Evolutionary conservation across 768 basidiomycete species (phyloP).

Genomic region (Termitomyces heimii): DNA sequence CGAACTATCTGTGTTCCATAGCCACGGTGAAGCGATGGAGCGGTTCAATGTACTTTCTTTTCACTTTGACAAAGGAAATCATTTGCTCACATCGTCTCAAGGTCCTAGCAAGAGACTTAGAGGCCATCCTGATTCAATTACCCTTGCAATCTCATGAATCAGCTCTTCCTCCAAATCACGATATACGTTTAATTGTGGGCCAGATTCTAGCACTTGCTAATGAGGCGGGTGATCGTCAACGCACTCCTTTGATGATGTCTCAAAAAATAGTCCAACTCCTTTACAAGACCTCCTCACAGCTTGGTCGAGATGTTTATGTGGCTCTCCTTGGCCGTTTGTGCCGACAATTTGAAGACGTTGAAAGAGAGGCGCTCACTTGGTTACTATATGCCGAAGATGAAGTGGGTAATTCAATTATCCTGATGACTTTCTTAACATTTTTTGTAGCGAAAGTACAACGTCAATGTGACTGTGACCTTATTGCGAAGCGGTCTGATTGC

Average conservation of each 20-base stretch:
- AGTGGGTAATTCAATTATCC: conserved; percentile 36
- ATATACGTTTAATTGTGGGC: conserved; percentile 78
- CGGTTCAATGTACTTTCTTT: conserved; percentile 64
- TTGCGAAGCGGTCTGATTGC: conserved; percentile 80
- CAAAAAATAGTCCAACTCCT: conserved; percentile 95
- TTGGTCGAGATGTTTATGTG: conserved; percentile 92
- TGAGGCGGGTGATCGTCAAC: conserved; percentile 72
- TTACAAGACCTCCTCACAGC: conserved; percentile 81
- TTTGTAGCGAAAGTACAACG: conserved; percentile 87
- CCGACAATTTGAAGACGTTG: conserved; percentile 84
- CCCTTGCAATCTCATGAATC: conserved; percentile 60
- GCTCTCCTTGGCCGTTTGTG: conserved; percentile 86
- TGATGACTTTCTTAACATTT: conserved; percentile 6
- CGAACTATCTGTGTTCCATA: conserved; percentile 47
- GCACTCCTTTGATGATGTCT: conserved; percentile 87
- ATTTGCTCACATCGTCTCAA: conserved; percentile 10
- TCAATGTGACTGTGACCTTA: conserved; percentile 87
- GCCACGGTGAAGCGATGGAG: conserved; percentile 83
- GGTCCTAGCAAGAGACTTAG: conserved; percentile 60
- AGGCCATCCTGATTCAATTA: conserved; percentile 73
- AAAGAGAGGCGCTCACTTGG: conserved; percentile 96
- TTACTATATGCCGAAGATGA: conserved; percentile 95
- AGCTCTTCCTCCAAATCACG: conserved; percentile 74
- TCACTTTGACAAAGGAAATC: background rate
- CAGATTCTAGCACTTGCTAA: conserved; percentile 81